These are phyloP conservation scores for Tulasnella sp. DNA, from an alignment of 768 basidiomycete species.

Conservation along the genomic window DNA sequence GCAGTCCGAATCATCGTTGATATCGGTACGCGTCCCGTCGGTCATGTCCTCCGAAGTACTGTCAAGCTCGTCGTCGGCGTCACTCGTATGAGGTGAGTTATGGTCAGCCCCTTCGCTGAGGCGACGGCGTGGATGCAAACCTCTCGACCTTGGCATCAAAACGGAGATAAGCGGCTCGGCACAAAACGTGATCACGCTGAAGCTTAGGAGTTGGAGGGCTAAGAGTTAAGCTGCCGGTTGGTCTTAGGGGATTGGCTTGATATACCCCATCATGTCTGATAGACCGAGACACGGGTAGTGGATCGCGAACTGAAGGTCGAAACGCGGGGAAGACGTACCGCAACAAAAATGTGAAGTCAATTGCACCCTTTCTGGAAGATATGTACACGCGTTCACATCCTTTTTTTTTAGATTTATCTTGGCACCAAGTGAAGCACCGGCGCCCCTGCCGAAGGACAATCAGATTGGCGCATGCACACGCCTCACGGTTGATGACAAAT, in stretches of 20 bases:
- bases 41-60: background rate
- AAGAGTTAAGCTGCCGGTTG: background rate
- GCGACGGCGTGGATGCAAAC: background rate
- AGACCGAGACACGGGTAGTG: background rate
- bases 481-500: background rate
- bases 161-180: too few species aligned
- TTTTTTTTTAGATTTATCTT: background rate
- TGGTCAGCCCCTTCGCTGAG: constrained; percentile 36
- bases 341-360: background rate
- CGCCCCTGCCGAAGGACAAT: background rate
- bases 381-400: background rate
- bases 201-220: background rate
- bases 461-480: background rate
- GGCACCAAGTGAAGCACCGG: background rate
- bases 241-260: background rate
- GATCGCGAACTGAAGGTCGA: background rate
- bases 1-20: background rate
- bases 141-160: background rate
- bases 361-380: background rate
- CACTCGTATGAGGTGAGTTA: background rate
- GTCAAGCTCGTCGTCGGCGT: constrained; percentile 2
- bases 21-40: background rate
- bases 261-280: background rate
- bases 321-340: background rate
- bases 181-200: too few species aligned